A percentile compares a stretch with the other conserved stretches of the same genome.
Evolutionary conservation across 2,329 filamentous ascomycete genomes (phyloP).

Genomic region (Claviceps sp.): DNA sequence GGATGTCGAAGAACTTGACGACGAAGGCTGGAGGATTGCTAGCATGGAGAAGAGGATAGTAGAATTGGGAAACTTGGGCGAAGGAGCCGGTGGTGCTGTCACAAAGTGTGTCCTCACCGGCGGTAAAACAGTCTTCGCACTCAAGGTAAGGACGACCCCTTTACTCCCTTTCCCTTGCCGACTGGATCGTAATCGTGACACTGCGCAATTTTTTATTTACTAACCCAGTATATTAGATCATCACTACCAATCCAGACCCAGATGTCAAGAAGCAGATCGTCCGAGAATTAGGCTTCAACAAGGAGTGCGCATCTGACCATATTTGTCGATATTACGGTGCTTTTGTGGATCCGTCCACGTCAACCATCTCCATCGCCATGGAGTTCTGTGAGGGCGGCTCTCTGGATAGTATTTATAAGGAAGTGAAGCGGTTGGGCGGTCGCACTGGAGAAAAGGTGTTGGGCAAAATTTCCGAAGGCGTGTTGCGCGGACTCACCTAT

Average conservation of each 20-base stretch:
- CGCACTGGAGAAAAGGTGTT: conserved; percentile 94
- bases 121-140: conserved; percentile 85
- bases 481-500: conserved; percentile 86
- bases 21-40: conserved; percentile 88
- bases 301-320: conserved; percentile 87
- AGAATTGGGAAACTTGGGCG: conserved; percentile 79
- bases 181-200: neutral
- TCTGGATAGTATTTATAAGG: conserved; percentile 90
- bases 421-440: conserved; percentile 89
- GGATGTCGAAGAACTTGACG: conserved; percentile 89
- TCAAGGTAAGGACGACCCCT: conserved; percentile 53
- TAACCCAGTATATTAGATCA: conserved; percentile 49
- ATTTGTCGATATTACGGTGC: conserved; percentile 97
- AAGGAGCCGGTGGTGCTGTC: conserved; percentile 91
- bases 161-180: neutral
- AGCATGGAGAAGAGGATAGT: conserved; percentile 78
- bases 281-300: conserved; percentile 93
- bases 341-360: conserved; percentile 89
- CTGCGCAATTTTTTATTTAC: conserved; percentile 8
- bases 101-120: conserved; percentile 81
- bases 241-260: conserved; percentile 94
- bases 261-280: conserved; percentile 98
- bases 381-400: conserved; percentile 97
- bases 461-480: conserved; percentile 91
- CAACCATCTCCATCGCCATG: conserved; percentile 97